Evolutionary conservation across 352 stramenopile species (phyloP).

Genomic region (Phytophthora boehmeriae): DNA sequence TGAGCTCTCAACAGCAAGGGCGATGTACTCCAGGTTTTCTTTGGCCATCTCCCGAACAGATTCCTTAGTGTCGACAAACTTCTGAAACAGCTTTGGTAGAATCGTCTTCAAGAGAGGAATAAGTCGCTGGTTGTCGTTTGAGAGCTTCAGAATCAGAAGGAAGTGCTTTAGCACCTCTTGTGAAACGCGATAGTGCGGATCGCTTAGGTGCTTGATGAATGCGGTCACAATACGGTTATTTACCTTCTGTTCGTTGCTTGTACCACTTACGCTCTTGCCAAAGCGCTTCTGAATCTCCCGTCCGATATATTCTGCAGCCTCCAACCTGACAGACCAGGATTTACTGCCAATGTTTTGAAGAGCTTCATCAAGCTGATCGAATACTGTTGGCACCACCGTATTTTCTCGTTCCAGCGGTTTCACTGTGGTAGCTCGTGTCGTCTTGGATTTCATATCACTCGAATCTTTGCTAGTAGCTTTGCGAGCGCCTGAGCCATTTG

Average conservation of each 20-base stretch:
- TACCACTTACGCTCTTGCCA: slow-evolving; percentile 7
- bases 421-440: not conserved
- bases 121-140: slow-evolving; percentile 44
- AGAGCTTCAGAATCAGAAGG: slow-evolving; percentile 54
- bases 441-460: slow-evolving; percentile 17
- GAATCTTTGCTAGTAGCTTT: slow-evolving; percentile 18
- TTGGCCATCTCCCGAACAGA: slow-evolving; percentile 49
- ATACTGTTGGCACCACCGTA: slow-evolving; percentile 1
- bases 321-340: slow-evolving; percentile 71
- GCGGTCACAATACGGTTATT: slow-evolving; percentile 59
- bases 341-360: slow-evolving; percentile 52
- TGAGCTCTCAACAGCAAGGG: slow-evolving; percentile 50
- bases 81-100: slow-evolving; percentile 74
- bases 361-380: slow-evolving; percentile 62
- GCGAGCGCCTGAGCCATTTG: slow-evolving; percentile 10
- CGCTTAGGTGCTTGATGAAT: slow-evolving; percentile 70
- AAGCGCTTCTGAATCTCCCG: slow-evolving; percentile 26
- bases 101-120: slow-evolving; percentile 59
- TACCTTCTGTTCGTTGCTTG: slow-evolving; percentile 39
- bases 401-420: slow-evolving; percentile 26
- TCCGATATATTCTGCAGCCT: slow-evolving; percentile 60
- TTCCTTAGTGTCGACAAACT: slow-evolving; percentile 81
- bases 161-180: slow-evolving; percentile 71
- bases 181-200: slow-evolving; percentile 77
- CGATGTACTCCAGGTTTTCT: slow-evolving; percentile 68